Percentiles rank a stretch among this genome's conserved stretches.
These are phyloP conservation scores for Colletotrichum sp. DNA, from an alignment of 2,329 filamentous ascomycete species.

Conservation along the genomic window DNA sequence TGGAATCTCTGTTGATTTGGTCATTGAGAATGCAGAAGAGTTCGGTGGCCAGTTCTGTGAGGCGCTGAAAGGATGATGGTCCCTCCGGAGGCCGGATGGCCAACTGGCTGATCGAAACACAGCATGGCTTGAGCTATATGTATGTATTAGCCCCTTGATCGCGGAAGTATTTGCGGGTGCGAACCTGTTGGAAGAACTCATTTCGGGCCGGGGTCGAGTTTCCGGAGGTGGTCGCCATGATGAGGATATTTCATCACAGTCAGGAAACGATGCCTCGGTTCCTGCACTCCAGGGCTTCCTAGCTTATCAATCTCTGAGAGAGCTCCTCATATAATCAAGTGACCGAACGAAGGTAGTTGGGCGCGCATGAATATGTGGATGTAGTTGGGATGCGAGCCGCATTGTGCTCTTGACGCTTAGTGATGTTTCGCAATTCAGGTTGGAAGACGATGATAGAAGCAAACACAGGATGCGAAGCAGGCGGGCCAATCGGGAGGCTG, in stretches of 20 bases:
- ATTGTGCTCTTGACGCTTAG: background rate
- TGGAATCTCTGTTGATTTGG: constrained; percentile 47
- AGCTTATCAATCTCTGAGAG: background rate
- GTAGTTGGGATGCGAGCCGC: background rate
- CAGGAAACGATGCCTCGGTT: background rate
- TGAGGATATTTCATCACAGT: background rate
- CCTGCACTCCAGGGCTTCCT: background rate
- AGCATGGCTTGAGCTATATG: constrained; percentile 66
- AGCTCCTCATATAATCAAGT: background rate
- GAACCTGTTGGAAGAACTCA: constrained; percentile 41
- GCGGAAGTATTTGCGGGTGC: background rate
- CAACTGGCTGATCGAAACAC: constrained; percentile 64
- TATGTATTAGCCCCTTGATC: background rate
- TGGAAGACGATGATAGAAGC: background rate
- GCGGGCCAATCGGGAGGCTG: background rate
- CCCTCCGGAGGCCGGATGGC: constrained; percentile 54
- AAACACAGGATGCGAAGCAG: background rate
- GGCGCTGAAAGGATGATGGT: constrained; percentile 43
- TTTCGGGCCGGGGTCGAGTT: constrained; percentile 28
- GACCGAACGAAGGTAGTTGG: background rate
- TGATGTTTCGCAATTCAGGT: background rate
- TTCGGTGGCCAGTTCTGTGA: constrained; percentile 50
- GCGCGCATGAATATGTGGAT: background rate
- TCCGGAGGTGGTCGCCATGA: constrained; percentile 10
- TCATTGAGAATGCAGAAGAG: constrained; percentile 51